Conservation (phyloP, 106 monocot genomes). For the Dactylorhiza incarnata region DNA sequence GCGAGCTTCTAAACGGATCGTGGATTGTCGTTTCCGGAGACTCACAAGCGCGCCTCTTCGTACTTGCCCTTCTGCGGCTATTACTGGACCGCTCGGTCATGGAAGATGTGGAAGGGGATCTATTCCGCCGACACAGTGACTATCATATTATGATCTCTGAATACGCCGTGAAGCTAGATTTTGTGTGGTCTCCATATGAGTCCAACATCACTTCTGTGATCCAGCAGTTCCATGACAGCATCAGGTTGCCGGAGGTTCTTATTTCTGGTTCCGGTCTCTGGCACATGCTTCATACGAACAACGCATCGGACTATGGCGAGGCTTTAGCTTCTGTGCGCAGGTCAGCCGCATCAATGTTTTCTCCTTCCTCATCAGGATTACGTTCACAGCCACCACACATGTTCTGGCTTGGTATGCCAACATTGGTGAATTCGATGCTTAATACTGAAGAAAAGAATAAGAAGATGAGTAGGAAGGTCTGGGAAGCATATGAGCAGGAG, state of each 20-base stretch:
- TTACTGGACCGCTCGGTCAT: constrained; percentile 30
- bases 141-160: constrained; percentile 41
- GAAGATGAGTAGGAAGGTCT: constrained; percentile 38
- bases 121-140: constrained; percentile 84
- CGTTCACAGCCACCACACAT: constrained; percentile 17
- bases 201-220: constrained; percentile 50
- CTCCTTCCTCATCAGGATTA: constrained; percentile 10
- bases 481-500: constrained; percentile 43
- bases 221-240: not conserved
- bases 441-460: constrained; percentile 73
- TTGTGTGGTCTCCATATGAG: constrained; percentile 83
- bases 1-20: constrained; percentile 54
- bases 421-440: constrained; percentile 46
- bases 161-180: constrained; percentile 41
- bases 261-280: constrained; percentile 84
- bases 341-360: not conserved
- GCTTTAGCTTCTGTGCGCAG: constrained; percentile 20
- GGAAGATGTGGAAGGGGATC: constrained; percentile 34
- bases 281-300: constrained; percentile 84
- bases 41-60: constrained; percentile 70
- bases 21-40: constrained; percentile 73
- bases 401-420: constrained; percentile 93
- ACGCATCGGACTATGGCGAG: constrained; percentile 41
- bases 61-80: constrained; percentile 42
- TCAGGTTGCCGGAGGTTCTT: constrained; percentile 43